Evolutionary conservation across 257 asterid genomes (phyloP).

Genomic region (Petrea volubilis): DNA sequence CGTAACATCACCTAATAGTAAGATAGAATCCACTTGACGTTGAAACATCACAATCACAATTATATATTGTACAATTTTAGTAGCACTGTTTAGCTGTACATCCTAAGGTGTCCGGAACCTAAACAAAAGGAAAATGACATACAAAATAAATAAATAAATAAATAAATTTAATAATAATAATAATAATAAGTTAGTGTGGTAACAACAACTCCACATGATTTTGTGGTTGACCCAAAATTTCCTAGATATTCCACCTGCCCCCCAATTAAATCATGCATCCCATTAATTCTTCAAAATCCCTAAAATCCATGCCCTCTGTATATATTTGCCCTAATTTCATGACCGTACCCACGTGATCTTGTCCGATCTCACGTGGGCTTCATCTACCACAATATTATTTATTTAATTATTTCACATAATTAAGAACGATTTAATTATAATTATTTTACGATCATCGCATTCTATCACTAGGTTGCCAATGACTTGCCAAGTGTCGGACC

Average conservation of each 20-base stretch:
- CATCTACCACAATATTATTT: background rate
- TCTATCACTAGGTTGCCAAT: constrained; percentile 9
- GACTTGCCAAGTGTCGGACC: constrained; percentile 43
- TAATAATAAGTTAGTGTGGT: no score
- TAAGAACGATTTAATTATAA: background rate
- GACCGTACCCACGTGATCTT: constrained; percentile 57
- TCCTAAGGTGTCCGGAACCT: background rate
- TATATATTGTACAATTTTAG: no score
- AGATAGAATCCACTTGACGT: no score
- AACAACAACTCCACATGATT: constrained; percentile 18
- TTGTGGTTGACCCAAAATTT: background rate
- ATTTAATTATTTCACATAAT: no score
- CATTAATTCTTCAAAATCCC: constrained; percentile 6
- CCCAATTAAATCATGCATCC: background rate
- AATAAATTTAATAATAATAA: no score
- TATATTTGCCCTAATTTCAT: background rate
- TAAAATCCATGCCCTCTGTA: background rate
- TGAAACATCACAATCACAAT: no score
- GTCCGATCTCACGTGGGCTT: constrained; percentile 55
- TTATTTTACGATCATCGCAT: background rate
- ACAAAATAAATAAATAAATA: background rate
- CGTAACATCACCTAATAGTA: no score
- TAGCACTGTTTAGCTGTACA: no score
- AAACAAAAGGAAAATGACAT: constrained; percentile 27
- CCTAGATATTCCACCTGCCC: background rate